Evolutionary conservation across 352 stramenopile genomes (phyloP).

Genomic region (Blastocystis sp.): DNA sequence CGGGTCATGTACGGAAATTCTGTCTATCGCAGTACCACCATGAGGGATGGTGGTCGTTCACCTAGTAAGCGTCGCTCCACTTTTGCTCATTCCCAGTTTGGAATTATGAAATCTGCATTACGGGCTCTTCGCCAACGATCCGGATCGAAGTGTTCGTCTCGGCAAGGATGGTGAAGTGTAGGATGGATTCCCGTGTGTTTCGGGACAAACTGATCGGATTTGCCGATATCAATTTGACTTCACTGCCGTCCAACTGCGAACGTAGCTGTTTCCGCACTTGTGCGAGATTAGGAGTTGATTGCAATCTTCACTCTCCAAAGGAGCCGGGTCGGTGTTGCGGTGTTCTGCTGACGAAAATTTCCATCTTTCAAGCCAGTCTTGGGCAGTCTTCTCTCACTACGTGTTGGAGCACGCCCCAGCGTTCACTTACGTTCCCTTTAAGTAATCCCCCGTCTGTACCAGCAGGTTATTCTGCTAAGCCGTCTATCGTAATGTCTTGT

Average conservation of each 20-base stretch:
- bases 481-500: neutral
- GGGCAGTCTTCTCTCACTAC: neutral
- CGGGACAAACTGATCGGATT: slow-evolving; percentile 63
- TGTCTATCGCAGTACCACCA: slow-evolving; percentile 23
- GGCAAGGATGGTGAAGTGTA: neutral
- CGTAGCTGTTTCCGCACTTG: neutral
- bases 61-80: neutral
- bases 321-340: neutral
- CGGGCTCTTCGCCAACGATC: slow-evolving; percentile 2
- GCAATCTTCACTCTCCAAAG: slow-evolving; percentile 28
- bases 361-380: neutral
- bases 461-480: neutral
- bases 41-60: slow-evolving; percentile 42
- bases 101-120: slow-evolving; percentile 61
- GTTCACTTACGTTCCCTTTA: neutral
- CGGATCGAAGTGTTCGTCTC: slow-evolving; percentile 42
- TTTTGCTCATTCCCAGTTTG: slow-evolving; percentile 16
- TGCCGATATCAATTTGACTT: slow-evolving; percentile 12
- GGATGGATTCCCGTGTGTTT: slow-evolving; percentile 33
- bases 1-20: slow-evolving; percentile 34
- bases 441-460: neutral
- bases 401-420: neutral
- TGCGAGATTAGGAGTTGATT: slow-evolving; percentile 1
- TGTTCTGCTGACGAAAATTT: slow-evolving; percentile 26
- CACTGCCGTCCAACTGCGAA: neutral